Percentiles rank a stretch among this genome's conserved stretches.
These are phyloP conservation scores for Cystobasidiaceae sp. DNA, from an alignment of 1,284 basidiomycete genomes.

Conservation along the genomic window DNA sequence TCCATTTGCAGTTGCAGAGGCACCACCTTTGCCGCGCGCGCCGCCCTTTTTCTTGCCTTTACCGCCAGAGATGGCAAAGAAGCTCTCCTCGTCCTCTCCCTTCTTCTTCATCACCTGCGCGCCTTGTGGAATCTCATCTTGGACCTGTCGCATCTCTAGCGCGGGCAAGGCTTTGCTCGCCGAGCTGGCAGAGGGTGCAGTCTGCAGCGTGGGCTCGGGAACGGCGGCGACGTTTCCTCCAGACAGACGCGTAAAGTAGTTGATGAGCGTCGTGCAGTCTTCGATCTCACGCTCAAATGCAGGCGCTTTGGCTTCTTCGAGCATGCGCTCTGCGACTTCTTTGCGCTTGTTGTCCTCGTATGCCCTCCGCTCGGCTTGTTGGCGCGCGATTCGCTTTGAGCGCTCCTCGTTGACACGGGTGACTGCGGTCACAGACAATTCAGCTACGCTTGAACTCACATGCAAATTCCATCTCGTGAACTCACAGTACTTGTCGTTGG, in stretches of 20 bases:
- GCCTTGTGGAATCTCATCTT: constrained; percentile 62
- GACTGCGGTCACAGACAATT: constrained; percentile 56
- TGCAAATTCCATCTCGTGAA: constrained; percentile 20
- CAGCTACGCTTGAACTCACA: not conserved
- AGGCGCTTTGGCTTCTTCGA: constrained; percentile 84
- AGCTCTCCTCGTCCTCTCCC: constrained; percentile 74
- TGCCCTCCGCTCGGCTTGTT: constrained; percentile 71
- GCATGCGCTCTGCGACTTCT: constrained; percentile 71
- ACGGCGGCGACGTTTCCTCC: constrained; percentile 47
- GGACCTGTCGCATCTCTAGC: constrained; percentile 79
- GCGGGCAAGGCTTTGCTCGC: constrained; percentile 61
- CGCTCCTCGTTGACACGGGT: constrained; percentile 56
- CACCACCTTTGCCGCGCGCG: constrained; percentile 38
- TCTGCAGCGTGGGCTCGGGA: constrained; percentile 50
- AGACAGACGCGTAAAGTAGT: constrained; percentile 73
- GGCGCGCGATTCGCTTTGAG: constrained; percentile 71
- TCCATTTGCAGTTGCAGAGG: constrained; percentile 30
- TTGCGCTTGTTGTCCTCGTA: constrained; percentile 78
- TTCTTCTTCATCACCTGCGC: constrained; percentile 76
- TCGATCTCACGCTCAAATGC: constrained; percentile 93
- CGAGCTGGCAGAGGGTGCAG: constrained; percentile 43
- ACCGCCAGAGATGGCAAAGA: constrained; percentile 72
- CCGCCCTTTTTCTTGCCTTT: constrained; percentile 62
- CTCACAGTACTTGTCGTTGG: constrained; percentile 59
- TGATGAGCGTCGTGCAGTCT: constrained; percentile 91